Evolutionary conservation across 2,329 filamentous ascomycete species (phyloP).

Genomic region (Calcarisporium arbuscula): DNA sequence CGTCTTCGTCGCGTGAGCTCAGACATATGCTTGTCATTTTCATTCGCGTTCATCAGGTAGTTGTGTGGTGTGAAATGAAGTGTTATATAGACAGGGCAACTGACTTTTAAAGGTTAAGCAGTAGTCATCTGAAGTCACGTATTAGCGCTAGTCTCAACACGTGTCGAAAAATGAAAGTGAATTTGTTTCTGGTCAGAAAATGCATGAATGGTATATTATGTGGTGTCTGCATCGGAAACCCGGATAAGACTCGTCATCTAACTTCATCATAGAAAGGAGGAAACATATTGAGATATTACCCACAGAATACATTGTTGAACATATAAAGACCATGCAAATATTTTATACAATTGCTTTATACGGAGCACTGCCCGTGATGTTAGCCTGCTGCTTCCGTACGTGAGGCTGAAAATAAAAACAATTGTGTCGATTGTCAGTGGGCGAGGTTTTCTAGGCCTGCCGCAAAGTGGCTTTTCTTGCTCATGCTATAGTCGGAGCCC

Average conservation of each 20-base stretch:
- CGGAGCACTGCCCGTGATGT: constrained; percentile 3
- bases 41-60: constrained; percentile 75
- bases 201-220: constrained; percentile 69
- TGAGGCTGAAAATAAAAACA: constrained; percentile 8
- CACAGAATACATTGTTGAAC: not conserved
- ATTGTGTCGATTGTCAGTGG: constrained; percentile 65
- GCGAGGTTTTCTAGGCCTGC: constrained; percentile 99
- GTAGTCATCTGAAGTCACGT: constrained; percentile 3
- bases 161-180: constrained; percentile 6
- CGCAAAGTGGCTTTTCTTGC: constrained; percentile 81
- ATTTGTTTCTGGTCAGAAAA: constrained; percentile 32
- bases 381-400: constrained; percentile 13
- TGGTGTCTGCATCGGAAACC: constrained; percentile 65
- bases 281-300: constrained; percentile 13
- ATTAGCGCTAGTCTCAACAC: constrained; percentile 15
- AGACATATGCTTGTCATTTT: constrained; percentile 98
- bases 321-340: not conserved
- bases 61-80: constrained; percentile 12
- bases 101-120: constrained; percentile 11
- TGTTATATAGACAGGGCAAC: constrained; percentile 12
- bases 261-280: constrained; percentile 25
- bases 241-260: constrained; percentile 78
- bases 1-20: constrained; percentile 55
- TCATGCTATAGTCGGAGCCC: constrained; percentile 81
- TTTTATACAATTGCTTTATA: not conserved